Conservation (phyloP, 345 rosid genomes). For the Salix brachista region DNA sequence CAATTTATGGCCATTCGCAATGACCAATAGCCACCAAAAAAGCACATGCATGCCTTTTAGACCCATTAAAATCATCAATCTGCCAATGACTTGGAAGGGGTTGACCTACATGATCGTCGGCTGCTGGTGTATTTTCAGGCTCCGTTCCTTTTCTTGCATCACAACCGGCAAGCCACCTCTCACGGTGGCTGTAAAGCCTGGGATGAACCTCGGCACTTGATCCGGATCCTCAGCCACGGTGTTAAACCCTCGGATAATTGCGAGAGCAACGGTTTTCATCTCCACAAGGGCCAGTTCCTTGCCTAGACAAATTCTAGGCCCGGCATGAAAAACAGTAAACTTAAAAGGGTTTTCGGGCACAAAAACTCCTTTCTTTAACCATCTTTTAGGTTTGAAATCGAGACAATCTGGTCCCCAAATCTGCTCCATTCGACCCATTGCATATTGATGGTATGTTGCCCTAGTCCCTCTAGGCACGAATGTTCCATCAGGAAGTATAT, state of each 20-base stretch:
- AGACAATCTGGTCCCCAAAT: constrained; percentile 54
- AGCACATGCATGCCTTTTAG: neutral
- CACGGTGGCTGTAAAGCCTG: constrained; percentile 78
- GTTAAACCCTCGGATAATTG: constrained; percentile 37
- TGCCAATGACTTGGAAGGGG: neutral
- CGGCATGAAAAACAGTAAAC: constrained; percentile 69
- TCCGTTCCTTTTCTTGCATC: constrained; percentile 28
- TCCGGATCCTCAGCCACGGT: constrained; percentile 30
- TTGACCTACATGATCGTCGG: neutral
- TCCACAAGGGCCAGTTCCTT: constrained; percentile 58
- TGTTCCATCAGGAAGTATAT: constrained; percentile 55
- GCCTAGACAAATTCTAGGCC: constrained; percentile 61
- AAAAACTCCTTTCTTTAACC: constrained; percentile 43
- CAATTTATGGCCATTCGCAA: neutral
- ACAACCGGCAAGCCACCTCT: constrained; percentile 66
- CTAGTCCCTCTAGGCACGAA: constrained; percentile 42
- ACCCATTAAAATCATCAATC: neutral
- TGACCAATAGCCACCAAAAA: neutral
- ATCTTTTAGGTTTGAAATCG: constrained; percentile 56
- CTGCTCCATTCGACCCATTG: constrained; percentile 60
- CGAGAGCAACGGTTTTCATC: constrained; percentile 49
- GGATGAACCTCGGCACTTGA: constrained; percentile 40
- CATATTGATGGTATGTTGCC: constrained; percentile 53
- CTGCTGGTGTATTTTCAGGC: neutral
- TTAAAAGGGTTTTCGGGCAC: constrained; percentile 35